These are phyloP conservation scores for Flaveria sonorensis DNA, from an alignment of 129 eudicot species.

Conservation along the genomic window DNA sequence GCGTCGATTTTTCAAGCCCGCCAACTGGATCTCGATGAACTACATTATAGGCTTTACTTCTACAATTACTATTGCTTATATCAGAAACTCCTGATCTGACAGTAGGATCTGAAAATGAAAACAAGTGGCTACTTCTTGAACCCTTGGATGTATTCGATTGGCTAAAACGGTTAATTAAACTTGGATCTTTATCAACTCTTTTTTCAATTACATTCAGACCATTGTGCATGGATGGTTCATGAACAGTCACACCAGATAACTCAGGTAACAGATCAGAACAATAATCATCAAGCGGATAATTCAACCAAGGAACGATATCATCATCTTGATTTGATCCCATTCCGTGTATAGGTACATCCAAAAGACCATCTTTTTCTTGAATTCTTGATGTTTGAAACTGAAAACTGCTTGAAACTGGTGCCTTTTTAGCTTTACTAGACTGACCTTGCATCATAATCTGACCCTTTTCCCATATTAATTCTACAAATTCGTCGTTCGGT, in stretches of 20 bases:
- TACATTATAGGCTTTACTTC: slow-evolving; percentile 31
- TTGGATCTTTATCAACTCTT: slow-evolving; percentile 47
- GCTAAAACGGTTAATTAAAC: not conserved
- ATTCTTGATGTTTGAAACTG: slow-evolving; percentile 40
- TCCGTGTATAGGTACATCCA: slow-evolving; percentile 49
- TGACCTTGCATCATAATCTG: slow-evolving; percentile 90
- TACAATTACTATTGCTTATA: slow-evolving; percentile 37
- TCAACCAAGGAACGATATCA: slow-evolving; percentile 83
- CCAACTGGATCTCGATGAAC: slow-evolving; percentile 39
- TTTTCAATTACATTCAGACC: slow-evolving; percentile 44
- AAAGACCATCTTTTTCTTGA: slow-evolving; percentile 50
- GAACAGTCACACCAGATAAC: slow-evolving; percentile 66
- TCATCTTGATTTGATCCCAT: slow-evolving; percentile 63
- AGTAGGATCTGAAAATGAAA: slow-evolving; percentile 47
- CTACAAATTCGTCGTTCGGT: slow-evolving; percentile 63
- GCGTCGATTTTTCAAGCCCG: slow-evolving; percentile 16
- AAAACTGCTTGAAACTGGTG: slow-evolving; percentile 50
- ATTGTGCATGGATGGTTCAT: slow-evolving; percentile 44
- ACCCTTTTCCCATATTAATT: slow-evolving; percentile 91
- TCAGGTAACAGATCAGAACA: slow-evolving; percentile 68
- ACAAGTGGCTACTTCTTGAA: slow-evolving; percentile 41
- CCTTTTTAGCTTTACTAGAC: slow-evolving; percentile 52
- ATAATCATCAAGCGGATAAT: slow-evolving; percentile 61
- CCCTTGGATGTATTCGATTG: not conserved
- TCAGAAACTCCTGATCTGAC: slow-evolving; percentile 61